Base-by-base conservation (phyloP, 169 alveolate species). In the Eimeria falciformis region DNA sequence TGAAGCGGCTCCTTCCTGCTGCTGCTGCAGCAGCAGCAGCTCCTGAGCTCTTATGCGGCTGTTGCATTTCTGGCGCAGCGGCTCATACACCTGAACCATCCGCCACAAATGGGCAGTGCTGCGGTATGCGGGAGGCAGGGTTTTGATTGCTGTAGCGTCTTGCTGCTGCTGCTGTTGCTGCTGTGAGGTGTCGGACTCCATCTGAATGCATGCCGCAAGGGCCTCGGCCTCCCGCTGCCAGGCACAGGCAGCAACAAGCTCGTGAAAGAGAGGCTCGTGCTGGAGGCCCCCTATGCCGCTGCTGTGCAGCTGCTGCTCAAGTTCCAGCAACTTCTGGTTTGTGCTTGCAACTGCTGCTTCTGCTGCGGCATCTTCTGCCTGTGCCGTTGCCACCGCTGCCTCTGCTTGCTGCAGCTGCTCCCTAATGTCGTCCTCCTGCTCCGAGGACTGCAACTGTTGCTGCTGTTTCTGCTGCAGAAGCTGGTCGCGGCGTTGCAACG, bases 151-250 rank as follows among this genome's bases (percentile, higher is more conserved):
- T 46, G 55, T 58, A 9, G 18, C 33, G 23, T 69, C 21, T 27
- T 62, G 91, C 58, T 83, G 79, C 91, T 46, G 55, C 37, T 55
- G 77, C 66, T 73, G 79, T 45, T 83, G 62, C 62, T 29, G 79
- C 21, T 45, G 91, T 12, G 40, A 17, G 47, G 62, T 27, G 17
- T 58, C 56, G 11, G 75, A 56, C 21, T 78, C 71, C 88, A 53
- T 78, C 45, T 53, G 53, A 29, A 53, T 78, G 53, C 91, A 62
- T 12, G 79, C 69, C 1, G 79, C 92, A 21, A 86, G 92, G 65
- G 79, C 77, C 45, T 66, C 65, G 27, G 92, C 92, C 86, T 86
- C 92, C 62, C 92, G 84, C 12, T 66, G 79, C 92, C 92, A 86
- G 6, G 92, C 92, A 37, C 92, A 66, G 43, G 85, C 78, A 21